Evolutionary conservation across 2,329 filamentous ascomycete species (phyloP), one percentile per base, ranked within the genome.

Genomic region (Penicillium sp.): DNA sequence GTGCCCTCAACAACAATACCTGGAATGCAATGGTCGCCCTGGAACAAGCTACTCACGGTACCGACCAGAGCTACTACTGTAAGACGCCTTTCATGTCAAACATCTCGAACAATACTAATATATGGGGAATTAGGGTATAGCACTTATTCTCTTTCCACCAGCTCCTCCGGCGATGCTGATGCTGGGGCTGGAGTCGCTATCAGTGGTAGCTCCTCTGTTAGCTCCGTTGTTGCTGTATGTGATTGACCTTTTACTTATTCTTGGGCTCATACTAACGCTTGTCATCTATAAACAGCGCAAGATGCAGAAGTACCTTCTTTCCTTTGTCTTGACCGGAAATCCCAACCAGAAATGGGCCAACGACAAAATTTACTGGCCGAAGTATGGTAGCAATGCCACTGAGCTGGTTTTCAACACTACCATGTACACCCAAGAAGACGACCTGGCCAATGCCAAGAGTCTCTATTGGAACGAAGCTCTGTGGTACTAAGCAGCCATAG

Each of bases 11-110:
- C 6, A 72, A 72, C 59, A 52, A 72, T 33, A 72, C 68, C 4
- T 73, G 68, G 69, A 73, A 73, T 51, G 68, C 65, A 1, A 57
- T 65, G 59, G 65, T 71, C 18, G 63, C 61, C 10, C 54, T 73
- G 3, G 67, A 55, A 18, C 17, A 52, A 10, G 64, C 70, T 17
- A 69, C 65, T 7, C 70, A 73, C 48, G 69, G 70, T 4, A 71
- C 68, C 4, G 70, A 72, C 55, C 68, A 72, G 52, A 63, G 55
- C 29, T 72, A 71, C 56, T 71, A 72, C 56, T 73, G 68, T 59
- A 26, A 40, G 36, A 8, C 15, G 9, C n/a, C 2, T 1, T 40
- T 40, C 21, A n/a, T n/a, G 3, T 26, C 10, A 13, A 12, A 24
- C 3, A 4, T 18, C 1, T 23, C 7, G 36, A 26, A 7, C 10